Evolutionary conservation across 768 basidiomycete genomes (phyloP), one percentile per base, ranked within the genome.

Genomic region (Clitopilus hobsonii): DNA sequence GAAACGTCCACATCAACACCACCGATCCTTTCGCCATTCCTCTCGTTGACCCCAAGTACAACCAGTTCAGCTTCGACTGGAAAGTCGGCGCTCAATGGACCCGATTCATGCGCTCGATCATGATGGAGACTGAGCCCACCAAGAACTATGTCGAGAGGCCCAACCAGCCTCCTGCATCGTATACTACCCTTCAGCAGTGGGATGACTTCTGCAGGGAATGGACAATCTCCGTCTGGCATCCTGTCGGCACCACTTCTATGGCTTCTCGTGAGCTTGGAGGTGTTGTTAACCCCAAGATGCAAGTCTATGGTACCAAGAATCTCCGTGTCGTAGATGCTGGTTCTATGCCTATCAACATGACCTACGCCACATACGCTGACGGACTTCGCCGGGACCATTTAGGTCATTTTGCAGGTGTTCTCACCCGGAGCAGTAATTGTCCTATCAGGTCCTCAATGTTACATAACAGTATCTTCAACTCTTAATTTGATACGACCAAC

Each of bases 171-270:
- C 53, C 41, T 23, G 52, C 58, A 14, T 38, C 51, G 38, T 20
- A 18, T 32, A 52, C 13, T 26, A 36, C 25, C 55, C 49, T 56
- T 11, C 55, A 60, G 22, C 54, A 58, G 28, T 59, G 55, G 54
- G 41, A 45, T 49, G 22, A 24, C 28, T 60, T 61, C 57, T 56
- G 56, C 52, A 57, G 53, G 54, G 56, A 60, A 50, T 56, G 47
- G 47, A 48, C 56, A 2, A 47, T 59, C 38, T 56, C 60, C 41
- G 58, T 59, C 23, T 59, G 56, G 54, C 74, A 75, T 54, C 72
- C 71, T 6, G 63, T 74, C 38, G 71, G 69, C 20, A 72, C 73
- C 3, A 67, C 61, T 14, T 56, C 61, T 28, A 62, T 68, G 61
- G 55, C 57, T 25, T 56, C 63, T 8, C 60, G 58, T 13, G 58